Evolutionary conservation across 257 asterid species (phyloP).

Genomic region (Nicotiana undulata): DNA sequence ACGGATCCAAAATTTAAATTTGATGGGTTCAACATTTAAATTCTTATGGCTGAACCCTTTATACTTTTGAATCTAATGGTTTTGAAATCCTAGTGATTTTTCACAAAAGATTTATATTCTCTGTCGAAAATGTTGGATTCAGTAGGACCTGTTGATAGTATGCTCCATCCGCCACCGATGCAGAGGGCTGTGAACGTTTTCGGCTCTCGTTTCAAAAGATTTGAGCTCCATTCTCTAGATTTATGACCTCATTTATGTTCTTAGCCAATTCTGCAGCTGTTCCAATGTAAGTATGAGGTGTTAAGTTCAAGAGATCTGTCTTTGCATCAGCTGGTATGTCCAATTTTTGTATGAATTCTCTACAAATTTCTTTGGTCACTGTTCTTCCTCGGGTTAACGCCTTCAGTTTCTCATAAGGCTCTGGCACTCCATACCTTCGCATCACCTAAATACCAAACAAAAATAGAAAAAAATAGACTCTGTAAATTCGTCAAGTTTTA

Average conservation of each 20-base stretch:
- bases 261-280: constrained; percentile 43
- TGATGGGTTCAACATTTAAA: background rate
- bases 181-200: background rate
- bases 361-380: constrained; percentile 61
- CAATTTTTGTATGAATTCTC: constrained; percentile 57
- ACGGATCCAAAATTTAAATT: background rate
- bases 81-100: background rate
- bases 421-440: constrained; percentile 86
- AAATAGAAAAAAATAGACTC: background rate
- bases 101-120: background rate
- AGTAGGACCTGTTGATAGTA: background rate
- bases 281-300: constrained; percentile 73
- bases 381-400: constrained; percentile 86
- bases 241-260: constrained; percentile 14
- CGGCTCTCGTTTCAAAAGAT: background rate
- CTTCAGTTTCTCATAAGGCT: constrained; percentile 91
- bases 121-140: background rate
- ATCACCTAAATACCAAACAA: constrained; percentile 44
- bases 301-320: constrained; percentile 46
- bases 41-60: background rate
- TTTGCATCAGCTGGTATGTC: constrained; percentile 68
- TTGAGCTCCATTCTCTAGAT: constrained; percentile 19
- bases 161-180: background rate
- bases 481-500: background rate
- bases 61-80: background rate